Evolutionary conservation across 768 basidiomycete genomes (phyloP), one percentile per base, ranked within the genome.

Genomic region (Agaricus bisporus): DNA sequence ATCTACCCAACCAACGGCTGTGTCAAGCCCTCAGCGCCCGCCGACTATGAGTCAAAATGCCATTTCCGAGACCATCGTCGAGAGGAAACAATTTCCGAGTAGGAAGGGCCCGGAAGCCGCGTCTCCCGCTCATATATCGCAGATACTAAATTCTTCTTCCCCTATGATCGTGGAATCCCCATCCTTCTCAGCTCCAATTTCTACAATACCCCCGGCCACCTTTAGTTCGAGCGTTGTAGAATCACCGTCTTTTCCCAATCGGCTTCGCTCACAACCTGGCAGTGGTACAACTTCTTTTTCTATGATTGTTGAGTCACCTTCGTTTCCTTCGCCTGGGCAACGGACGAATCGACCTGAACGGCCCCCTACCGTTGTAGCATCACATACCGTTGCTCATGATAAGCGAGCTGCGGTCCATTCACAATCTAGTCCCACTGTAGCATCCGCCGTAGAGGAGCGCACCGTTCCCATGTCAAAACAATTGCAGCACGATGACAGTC

Each of bases 251-350:
- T 56, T 20, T 49, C 56, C 35, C 26, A 29, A 42, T 47, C 57
- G 5, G 11, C 45, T 15, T 22, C 48, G 4, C 3, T 29, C 14
- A 45, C 37, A 38, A 12, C 2, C 15, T 15, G 38, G n/a, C 17
- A 12, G 38, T n/a, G 38, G 38, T 39, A 14, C 14, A 5, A 17
- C 15, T 39, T 28, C 36, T 6, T 47, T 39, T 12, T 18, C 70
- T 15, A 67, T 67, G 63, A 68, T 69, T 43, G 56, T 73, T 18
- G 70, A 73, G 10, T 73, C 73, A 18, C 70, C 73, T 3, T 72
- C 73, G 2, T 73, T 75, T 48, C 69, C 70, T 29, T 48, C 45
- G 26, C 60, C 63, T n/a, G 39, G 38, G 37, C 58, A 54, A 43
- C 56, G 28, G 2, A 37, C 58, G 6, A 51, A 54, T 43, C 53